Evolutionary conservation across 2,329 filamentous ascomycete species (phyloP).

Genomic region (Xylariales sp.): DNA sequence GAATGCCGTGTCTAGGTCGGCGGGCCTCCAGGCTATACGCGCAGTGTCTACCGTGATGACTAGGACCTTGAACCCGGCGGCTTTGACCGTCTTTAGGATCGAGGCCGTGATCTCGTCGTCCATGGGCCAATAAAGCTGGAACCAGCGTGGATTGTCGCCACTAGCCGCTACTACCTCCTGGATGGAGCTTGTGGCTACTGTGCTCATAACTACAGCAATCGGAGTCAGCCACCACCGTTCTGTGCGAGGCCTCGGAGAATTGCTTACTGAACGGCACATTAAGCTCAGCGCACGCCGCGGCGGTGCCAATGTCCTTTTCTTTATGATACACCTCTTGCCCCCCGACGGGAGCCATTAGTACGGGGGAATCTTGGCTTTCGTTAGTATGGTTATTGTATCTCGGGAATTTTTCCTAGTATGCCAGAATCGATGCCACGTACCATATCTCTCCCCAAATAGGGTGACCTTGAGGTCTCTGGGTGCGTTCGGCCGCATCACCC

Average conservation of each 20-base stretch:
- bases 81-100: constrained; percentile 70
- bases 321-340: constrained; percentile 75
- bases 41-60: constrained; percentile 81
- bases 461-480: constrained; percentile 54
- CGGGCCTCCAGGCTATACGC: constrained; percentile 74
- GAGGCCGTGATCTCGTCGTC: constrained; percentile 74
- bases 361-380: constrained; percentile 55
- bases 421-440: constrained; percentile 40
- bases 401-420: background rate
- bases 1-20: constrained; percentile 73
- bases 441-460: constrained; percentile 63
- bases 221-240: background rate
- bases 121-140: constrained; percentile 79
- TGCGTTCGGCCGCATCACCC: constrained; percentile 59
- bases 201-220: constrained; percentile 62
- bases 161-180: constrained; percentile 73
- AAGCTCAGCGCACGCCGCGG: constrained; percentile 69
- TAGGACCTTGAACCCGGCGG: constrained; percentile 71
- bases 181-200: constrained; percentile 71
- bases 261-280: constrained; percentile 67
- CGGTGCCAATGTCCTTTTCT: constrained; percentile 72
- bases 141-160: constrained; percentile 72
- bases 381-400: background rate
- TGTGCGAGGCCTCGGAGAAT: too few species aligned
- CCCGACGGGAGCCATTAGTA: constrained; percentile 75